Conservation (phyloP, 495 filamentous ascomycete genomes). For the Eremomyces bilateralis region DNA sequence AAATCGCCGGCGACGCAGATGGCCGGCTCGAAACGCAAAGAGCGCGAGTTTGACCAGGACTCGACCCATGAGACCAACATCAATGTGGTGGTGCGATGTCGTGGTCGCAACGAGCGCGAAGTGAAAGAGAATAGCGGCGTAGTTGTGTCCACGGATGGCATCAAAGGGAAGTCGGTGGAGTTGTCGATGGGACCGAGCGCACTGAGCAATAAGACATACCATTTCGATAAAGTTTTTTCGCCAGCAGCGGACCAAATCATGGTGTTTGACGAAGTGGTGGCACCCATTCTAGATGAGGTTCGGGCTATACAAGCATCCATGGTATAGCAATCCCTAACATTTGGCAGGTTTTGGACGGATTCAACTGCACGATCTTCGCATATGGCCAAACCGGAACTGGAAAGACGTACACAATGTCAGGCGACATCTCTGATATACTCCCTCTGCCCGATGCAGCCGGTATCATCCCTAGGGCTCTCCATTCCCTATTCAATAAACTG, state of each 20-base stretch:
- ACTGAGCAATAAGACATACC: constrained; percentile 86
- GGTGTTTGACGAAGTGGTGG: constrained; percentile 85
- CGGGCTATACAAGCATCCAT: constrained; percentile 6
- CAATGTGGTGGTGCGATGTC: constrained; percentile 85
- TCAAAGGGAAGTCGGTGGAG: constrained; percentile 62
- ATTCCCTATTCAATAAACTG: constrained; percentile 67
- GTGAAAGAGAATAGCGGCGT: constrained; percentile 83
- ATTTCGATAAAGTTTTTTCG: constrained; percentile 93
- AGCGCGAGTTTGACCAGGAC: constrained; percentile 57
- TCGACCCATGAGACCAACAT: constrained; percentile 77
- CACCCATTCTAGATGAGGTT: constrained; percentile 82
- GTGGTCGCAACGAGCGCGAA: constrained; percentile 81
- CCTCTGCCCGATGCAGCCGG: constrained; percentile 77
- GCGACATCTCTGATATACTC: constrained; percentile 74
- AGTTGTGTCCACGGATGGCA: constrained; percentile 67
- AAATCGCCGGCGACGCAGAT: constrained; percentile 25
- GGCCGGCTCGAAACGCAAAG: constrained; percentile 48
- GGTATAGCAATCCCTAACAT: background rate
- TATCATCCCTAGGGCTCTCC: constrained; percentile 76
- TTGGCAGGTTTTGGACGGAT: constrained; percentile 71
- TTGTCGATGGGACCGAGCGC: constrained; percentile 84
- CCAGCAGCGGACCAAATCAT: constrained; percentile 82
- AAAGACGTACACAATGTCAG: constrained; percentile 98
- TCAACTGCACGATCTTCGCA: constrained; percentile 96
- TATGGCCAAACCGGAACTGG: constrained; percentile 96